Evolutionary conservation across 169 alveolate species (phyloP).

Genomic region (Eimeria praecox): DNA sequence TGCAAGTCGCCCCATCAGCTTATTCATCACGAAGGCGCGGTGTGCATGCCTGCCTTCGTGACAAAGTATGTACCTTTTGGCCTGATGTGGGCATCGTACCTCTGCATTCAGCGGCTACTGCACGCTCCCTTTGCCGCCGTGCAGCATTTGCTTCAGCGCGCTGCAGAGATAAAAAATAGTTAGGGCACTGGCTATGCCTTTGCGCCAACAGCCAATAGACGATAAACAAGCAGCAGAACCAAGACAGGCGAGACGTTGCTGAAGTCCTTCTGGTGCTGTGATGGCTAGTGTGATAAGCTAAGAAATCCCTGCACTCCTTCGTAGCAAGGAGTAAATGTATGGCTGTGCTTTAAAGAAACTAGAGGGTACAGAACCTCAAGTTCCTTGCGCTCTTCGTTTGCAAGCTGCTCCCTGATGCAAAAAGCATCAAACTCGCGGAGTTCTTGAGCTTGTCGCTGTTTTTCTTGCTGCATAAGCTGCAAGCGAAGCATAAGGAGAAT

Average conservation of each 20-base stretch:
- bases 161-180: not conserved
- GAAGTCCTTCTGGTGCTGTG: not conserved
- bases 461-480: slow-evolving; percentile 70
- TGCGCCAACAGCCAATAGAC: not conserved
- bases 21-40: not conserved
- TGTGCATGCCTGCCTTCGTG: not conserved
- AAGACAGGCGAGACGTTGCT: not conserved
- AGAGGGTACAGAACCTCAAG: slow-evolving; percentile 15
- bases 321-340: not conserved
- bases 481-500: not conserved
- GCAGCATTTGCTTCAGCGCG: slow-evolving; percentile 56
- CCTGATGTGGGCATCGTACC: slow-evolving; percentile 11
- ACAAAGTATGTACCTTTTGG: not conserved
- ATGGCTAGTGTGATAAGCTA: not conserved
- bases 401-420: slow-evolving; percentile 33
- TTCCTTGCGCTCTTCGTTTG: slow-evolving; percentile 46
- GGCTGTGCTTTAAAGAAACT: not conserved
- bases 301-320: not conserved
- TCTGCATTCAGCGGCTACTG: slow-evolving; percentile 56
- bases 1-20: not conserved
- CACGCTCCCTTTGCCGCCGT: slow-evolving; percentile 33
- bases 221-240: not conserved
- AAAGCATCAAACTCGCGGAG: slow-evolving; percentile 56
- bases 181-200: not conserved
- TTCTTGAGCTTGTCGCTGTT: slow-evolving; percentile 20